phyloP scores from a whole-genome alignment of 2,329 filamentous ascomycete genomes.

The Pestalotiopsis sp. region DNA sequence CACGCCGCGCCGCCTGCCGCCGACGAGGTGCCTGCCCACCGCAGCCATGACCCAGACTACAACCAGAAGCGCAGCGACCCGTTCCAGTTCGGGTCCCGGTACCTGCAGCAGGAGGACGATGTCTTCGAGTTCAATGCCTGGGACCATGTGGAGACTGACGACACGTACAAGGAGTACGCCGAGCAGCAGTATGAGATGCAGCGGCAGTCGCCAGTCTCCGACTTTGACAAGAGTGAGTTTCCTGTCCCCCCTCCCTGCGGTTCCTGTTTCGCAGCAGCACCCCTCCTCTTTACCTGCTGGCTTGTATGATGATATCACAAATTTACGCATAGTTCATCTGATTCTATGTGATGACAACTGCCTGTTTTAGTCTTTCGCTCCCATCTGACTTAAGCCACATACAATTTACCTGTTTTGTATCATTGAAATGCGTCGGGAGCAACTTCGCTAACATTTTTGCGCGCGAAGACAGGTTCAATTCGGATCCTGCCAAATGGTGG shows the following conservation, averaged over 20 bases:
- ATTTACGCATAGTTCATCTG: conserved; percentile 72
- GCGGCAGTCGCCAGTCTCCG: conserved; percentile 81
- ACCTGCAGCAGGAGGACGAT: conserved; percentile 80
- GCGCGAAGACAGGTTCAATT: conserved; percentile 77
- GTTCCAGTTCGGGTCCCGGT: conserved; percentile 93
- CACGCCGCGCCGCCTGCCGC: conserved; percentile 19
- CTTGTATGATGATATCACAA: conserved; percentile 58
- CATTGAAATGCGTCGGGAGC: conserved; percentile 14
- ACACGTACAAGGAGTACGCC: conserved; percentile 83
- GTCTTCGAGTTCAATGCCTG: conserved; percentile 98
- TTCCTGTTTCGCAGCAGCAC: neutral
- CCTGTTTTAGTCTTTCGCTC: conserved; percentile 69
- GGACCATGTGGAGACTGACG: conserved; percentile 96
- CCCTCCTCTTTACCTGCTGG: conserved; percentile 15
- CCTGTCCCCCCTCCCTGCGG: conserved; percentile 2
- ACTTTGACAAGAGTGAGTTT: conserved; percentile 82
- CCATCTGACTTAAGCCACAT: conserved; percentile 61
- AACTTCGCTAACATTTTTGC: conserved; percentile 32
- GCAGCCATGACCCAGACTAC: conserved; percentile 70
- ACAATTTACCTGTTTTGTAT: conserved; percentile 14
- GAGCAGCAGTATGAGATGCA: conserved; percentile 84
- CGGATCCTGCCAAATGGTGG: conserved; percentile 94
- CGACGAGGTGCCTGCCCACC: conserved; percentile 55
- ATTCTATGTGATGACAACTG: conserved; percentile 63
- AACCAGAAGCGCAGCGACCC: conserved; percentile 89